Evolutionary conservation across 1,284 basidiomycete genomes (phyloP).

Genomic region (Heterobasidion irregulare): DNA sequence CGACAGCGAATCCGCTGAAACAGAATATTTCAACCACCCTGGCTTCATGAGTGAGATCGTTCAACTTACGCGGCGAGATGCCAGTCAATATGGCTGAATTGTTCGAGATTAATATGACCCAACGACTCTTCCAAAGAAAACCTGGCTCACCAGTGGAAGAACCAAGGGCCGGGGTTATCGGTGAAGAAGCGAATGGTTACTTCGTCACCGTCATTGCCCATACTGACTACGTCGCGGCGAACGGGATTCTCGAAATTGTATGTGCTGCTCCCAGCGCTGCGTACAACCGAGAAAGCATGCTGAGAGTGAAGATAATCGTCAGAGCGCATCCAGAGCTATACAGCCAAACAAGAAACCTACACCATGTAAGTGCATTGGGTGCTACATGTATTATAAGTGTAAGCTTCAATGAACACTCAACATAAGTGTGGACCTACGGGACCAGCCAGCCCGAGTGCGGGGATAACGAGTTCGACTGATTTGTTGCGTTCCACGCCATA

Average conservation of each 20-base stretch:
- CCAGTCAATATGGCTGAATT: slow-evolving; percentile 3
- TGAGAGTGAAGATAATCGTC: neutral
- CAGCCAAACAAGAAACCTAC: neutral
- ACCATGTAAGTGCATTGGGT: slow-evolving; percentile 32
- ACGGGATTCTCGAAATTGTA: slow-evolving; percentile 33
- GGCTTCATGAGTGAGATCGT: neutral
- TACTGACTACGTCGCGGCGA: slow-evolving; percentile 18
- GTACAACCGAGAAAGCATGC: slow-evolving; percentile 22
- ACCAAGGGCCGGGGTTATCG: slow-evolving; percentile 39
- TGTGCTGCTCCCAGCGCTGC: slow-evolving; percentile 12
- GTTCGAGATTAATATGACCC: too few species aligned
- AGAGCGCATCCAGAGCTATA: neutral
- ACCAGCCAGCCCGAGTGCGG: slow-evolving; percentile 16
- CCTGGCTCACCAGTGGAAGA: slow-evolving; percentile 2
- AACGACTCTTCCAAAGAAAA: neutral
- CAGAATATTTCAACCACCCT: neutral
- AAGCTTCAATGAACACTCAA: neutral
- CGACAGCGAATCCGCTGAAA: neutral
- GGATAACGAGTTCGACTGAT: slow-evolving; percentile 26
- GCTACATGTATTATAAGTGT: slow-evolving; percentile 9
- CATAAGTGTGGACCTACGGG: neutral
- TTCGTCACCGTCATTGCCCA: slow-evolving; percentile 15
- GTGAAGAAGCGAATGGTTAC: slow-evolving; percentile 25
- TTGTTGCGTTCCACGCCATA: slow-evolving; percentile 20
- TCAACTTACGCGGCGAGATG: neutral